Percentiles rank a stretch among this genome's conserved stretches.
Conservation (phyloP, 371 early-diverging fungal genomes). For the Gilbertella persicaria region DNA sequence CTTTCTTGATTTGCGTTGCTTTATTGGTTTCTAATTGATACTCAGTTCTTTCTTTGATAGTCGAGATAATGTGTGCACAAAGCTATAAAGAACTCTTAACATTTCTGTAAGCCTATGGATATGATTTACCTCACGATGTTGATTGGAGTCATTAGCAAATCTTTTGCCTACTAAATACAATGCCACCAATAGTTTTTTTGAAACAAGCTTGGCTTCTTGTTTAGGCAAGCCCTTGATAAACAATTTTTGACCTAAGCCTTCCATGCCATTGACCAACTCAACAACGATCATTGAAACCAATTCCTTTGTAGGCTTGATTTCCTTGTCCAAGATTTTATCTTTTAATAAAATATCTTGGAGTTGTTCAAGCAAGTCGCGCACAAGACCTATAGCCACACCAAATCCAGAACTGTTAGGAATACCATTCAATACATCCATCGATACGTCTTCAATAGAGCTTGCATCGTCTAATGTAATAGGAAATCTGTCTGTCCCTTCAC, state of each 20-base stretch:
- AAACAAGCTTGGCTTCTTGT: conserved; percentile 15
- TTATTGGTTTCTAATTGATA: background rate
- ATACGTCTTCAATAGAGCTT: conserved; percentile 23
- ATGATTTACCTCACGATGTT: conserved; percentile 12
- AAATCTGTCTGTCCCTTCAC: conserved; percentile 31
- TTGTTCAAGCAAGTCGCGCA: conserved; percentile 26
- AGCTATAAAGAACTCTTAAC: conserved; percentile 10
- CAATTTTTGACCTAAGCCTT: conserved; percentile 8
- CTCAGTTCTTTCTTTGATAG: conserved; percentile 9
- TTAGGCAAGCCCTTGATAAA: conserved; percentile 21
- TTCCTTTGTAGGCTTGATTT: conserved; percentile 1
- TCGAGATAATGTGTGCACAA: conserved; percentile 15
- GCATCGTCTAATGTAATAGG: conserved; percentile 14
- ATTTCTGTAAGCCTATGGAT: background rate
- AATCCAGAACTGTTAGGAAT: conserved; percentile 25
- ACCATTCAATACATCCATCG: conserved; percentile 33
- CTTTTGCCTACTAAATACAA: conserved; percentile 33
- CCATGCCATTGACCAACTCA: conserved; percentile 10
- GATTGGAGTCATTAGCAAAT: conserved; percentile 23
- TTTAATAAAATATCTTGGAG: conserved; percentile 17
- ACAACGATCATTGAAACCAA: conserved; percentile 18
- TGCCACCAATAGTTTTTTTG: conserved; percentile 33
- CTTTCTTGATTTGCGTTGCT: conserved; percentile 1
- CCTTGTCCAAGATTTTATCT: conserved; percentile 11
- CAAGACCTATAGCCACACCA: conserved; percentile 24